Conservation (phyloP, 345 rosid genomes). For the Dipteronia sinensis region DNA sequence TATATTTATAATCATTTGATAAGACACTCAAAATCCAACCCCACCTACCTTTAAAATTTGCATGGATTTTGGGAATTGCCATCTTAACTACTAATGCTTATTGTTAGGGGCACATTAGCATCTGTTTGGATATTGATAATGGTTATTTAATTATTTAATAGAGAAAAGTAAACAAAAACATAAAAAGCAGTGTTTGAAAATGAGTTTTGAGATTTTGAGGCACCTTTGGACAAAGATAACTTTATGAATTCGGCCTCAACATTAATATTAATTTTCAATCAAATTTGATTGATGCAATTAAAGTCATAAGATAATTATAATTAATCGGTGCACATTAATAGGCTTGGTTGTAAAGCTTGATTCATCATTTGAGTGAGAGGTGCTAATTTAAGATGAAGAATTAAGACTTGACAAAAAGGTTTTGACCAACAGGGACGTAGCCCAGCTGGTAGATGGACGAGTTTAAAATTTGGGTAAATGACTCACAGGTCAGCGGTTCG, state of each 20-base stretch:
- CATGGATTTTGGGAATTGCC: constrained; percentile 3
- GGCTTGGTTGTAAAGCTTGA: background rate
- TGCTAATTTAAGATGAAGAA: background rate
- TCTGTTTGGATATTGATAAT: background rate
- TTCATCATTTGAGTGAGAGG: constrained; percentile 7
- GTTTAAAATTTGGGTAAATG: too few relatives aligned
- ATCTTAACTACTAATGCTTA: background rate
- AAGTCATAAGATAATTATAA: background rate
- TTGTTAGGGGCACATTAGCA: constrained; percentile 5
- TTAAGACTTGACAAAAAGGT: too few relatives aligned
- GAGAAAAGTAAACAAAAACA: background rate
- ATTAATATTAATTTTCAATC: background rate
- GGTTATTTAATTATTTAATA: background rate
- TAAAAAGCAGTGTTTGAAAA: background rate
- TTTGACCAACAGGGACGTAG: too few relatives aligned
- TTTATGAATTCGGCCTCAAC: background rate
- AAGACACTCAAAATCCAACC: background rate
- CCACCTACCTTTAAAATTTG: constrained; percentile 2
- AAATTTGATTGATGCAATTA: background rate
- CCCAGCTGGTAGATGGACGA: too few relatives aligned
- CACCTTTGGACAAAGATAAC: background rate
- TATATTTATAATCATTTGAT: background rate
- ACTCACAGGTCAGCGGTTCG: too few relatives aligned
- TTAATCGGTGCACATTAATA: background rate
- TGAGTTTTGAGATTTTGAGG: background rate